Evolutionary conservation across 257 asterid species (phyloP).

Genomic region (Voacanga thouarsii): DNA sequence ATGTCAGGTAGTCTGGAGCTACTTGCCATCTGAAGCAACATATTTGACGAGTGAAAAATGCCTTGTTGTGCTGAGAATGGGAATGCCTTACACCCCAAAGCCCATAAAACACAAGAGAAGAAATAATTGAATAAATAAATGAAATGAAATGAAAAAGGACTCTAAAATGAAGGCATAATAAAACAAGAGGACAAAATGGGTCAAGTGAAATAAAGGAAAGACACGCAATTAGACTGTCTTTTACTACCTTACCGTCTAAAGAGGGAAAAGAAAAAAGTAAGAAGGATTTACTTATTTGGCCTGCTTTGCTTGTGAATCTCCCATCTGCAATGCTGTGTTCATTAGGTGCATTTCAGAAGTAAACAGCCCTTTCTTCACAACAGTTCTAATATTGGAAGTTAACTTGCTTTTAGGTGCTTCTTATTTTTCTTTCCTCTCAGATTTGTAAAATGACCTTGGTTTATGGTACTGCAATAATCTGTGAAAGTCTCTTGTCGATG

Average conservation of each 20-base stretch:
- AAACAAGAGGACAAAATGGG: neutral
- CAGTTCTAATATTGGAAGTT: neutral
- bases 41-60: neutral
- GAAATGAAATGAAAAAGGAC: neutral
- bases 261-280: neutral
- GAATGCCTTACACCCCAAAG: neutral
- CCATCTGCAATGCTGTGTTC: neutral
- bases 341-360: too few species aligned
- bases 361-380: neutral
- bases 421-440: neutral
- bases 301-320: neutral
- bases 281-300: neutral
- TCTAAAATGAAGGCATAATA: neutral
- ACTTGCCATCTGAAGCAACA: neutral
- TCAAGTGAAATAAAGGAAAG: neutral
- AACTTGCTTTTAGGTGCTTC: neutral
- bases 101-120: neutral
- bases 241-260: neutral
- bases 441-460: neutral
- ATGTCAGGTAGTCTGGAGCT: neutral
- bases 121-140: neutral
- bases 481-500: conserved; percentile 1
- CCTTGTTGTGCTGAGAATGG: neutral
- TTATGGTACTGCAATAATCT: neutral
- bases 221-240: neutral